These are phyloP conservation scores for Psilocybe tampanensis DNA, from an alignment of 768 basidiomycete species.

Conservation along the genomic window DNA sequence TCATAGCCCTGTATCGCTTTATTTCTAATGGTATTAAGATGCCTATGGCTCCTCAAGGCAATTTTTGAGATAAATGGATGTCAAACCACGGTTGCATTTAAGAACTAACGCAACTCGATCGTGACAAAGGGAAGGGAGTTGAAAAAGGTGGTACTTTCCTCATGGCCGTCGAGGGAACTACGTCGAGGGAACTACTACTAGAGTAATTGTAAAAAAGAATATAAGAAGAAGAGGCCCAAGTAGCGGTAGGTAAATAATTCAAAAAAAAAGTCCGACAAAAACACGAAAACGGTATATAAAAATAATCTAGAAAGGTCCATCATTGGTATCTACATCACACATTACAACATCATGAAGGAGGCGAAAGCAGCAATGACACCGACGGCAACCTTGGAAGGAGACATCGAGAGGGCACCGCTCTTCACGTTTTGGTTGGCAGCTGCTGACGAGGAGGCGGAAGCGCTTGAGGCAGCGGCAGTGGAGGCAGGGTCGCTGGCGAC, in stretches of 20 bases:
- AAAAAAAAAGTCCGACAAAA: conserved; percentile 23
- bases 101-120: conserved; percentile 15
- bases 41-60: background rate
- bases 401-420: conserved; percentile 49
- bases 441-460: conserved; percentile 27
- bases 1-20: too few relatives aligned
- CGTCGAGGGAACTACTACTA: conserved; percentile 19
- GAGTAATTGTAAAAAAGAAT: conserved; percentile 14
- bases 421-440: conserved; percentile 19
- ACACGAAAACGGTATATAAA: conserved; percentile 29
- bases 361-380: conserved; percentile 47
- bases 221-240: conserved; percentile 16
- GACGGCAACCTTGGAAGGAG: conserved; percentile 52
- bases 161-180: conserved; percentile 19
- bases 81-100: conserved; percentile 18
- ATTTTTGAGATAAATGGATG: background rate
- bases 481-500: conserved; percentile 26
- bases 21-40: too few relatives aligned
- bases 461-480: conserved; percentile 29
- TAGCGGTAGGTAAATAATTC: conserved; percentile 16
- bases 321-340: conserved; percentile 11
- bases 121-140: background rate
- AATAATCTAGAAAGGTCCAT: conserved; percentile 29
- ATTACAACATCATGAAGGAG: conserved; percentile 53
- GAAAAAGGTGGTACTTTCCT: conserved; percentile 17